phyloP scores from a whole-genome alignment of 108 stramenopile species.

The Thalassiosira profunda region DNA sequence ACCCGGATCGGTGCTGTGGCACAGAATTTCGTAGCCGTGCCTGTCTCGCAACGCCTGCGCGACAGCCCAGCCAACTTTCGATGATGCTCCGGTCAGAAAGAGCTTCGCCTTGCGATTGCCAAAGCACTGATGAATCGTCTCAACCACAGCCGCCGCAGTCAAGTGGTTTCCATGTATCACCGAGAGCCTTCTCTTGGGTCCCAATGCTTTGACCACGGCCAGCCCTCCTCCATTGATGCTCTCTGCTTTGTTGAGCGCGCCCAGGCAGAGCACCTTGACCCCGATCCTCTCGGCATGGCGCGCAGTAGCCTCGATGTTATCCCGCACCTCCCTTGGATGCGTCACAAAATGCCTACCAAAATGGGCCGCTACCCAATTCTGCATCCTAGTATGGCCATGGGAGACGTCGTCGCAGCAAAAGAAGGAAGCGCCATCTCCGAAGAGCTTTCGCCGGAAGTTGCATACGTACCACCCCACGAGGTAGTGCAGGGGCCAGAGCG shows the following conservation, averaged over 20 bases:
- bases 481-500: slow-evolving; percentile 56
- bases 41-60: slow-evolving; percentile 51
- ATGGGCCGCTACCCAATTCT: slow-evolving; percentile 58
- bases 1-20: slow-evolving; percentile 50
- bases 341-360: slow-evolving; percentile 61
- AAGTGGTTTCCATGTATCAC: slow-evolving; percentile 70
- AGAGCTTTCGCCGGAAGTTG: slow-evolving; percentile 46
- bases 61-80: slow-evolving; percentile 68
- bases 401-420: slow-evolving; percentile 53
- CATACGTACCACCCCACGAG: slow-evolving; percentile 53
- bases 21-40: slow-evolving; percentile 48
- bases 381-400: slow-evolving; percentile 34
- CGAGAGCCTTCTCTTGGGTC: slow-evolving; percentile 41
- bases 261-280: slow-evolving; percentile 58
- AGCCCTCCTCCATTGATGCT: slow-evolving; percentile 65
- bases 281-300: slow-evolving; percentile 56
- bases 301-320: slow-evolving; percentile 58
- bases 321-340: slow-evolving; percentile 27
- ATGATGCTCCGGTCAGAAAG: slow-evolving; percentile 61
- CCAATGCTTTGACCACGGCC: slow-evolving; percentile 48
- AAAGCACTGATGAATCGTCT: slow-evolving; percentile 43
- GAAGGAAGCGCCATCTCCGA: slow-evolving; percentile 50
- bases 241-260: slow-evolving; percentile 68
- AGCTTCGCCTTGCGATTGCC: slow-evolving; percentile 32
- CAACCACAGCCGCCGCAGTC: slow-evolving; percentile 59